These are phyloP conservation scores for Xylaria palmicola DNA, from an alignment of 495 filamentous ascomycete species.

Conservation along the genomic window DNA sequence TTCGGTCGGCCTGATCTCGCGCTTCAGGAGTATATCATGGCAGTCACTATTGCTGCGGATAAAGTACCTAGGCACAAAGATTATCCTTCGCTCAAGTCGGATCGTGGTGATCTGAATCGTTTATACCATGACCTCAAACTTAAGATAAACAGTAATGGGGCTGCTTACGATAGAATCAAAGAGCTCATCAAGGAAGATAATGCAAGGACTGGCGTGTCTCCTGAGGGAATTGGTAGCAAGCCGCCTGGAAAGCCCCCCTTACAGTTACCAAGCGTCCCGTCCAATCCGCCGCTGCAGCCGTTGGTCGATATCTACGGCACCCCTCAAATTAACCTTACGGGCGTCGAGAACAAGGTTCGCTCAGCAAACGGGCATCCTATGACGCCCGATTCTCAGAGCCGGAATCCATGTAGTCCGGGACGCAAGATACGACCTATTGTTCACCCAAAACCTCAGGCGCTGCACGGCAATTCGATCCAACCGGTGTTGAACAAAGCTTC, in stretches of 20 bases:
- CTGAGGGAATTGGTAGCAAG: conserved; percentile 19
- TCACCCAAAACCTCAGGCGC: conserved; percentile 61
- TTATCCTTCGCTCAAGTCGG: conserved; percentile 51
- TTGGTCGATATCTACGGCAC: conserved; percentile 11
- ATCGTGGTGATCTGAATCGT: conserved; percentile 45
- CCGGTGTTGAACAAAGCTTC: conserved; percentile 17
- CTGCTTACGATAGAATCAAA: conserved; percentile 59
- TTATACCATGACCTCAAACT: conserved; percentile 50
- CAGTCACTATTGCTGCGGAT: conserved; percentile 72
- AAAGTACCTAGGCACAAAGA: conserved; percentile 72
- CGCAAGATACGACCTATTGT: conserved; percentile 48
- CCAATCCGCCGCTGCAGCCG: neutral
- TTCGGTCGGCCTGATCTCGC: conserved; percentile 53
- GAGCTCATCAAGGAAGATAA: conserved; percentile 69
- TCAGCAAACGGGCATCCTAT: neutral
- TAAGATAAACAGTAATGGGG: conserved; percentile 42
- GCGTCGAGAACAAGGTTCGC: neutral
- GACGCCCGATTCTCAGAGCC: neutral
- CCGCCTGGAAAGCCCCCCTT: neutral
- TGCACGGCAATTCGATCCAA: conserved; percentile 56
- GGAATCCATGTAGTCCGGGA: neutral
- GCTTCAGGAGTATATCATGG: conserved; percentile 70
- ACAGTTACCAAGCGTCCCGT: conserved; percentile 7
- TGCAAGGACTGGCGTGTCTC: conserved; percentile 49
- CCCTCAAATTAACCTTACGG: neutral